Conservation (phyloP, 805 yeast species). For the Ogataea methanolica region DNA sequence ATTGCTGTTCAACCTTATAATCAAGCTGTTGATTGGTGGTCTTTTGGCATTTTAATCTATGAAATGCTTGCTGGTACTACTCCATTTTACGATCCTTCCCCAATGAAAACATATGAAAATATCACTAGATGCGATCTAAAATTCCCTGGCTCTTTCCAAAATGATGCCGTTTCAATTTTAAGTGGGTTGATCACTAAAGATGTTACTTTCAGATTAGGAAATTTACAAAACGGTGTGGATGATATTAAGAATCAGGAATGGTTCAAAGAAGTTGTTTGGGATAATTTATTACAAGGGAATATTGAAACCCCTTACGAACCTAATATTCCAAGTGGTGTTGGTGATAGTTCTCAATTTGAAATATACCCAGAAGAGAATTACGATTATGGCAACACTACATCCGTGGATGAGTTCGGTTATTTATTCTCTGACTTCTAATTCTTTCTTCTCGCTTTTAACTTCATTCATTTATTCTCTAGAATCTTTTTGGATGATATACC, state of each 20-base stretch:
- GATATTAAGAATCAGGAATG: slow-evolving; percentile 56
- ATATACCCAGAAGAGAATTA: slow-evolving; percentile 75
- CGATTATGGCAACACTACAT: slow-evolving; percentile 75
- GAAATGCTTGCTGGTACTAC: slow-evolving; percentile 64
- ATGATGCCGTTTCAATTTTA: slow-evolving; percentile 49
- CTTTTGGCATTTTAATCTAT: slow-evolving; percentile 53
- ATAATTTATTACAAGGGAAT: slow-evolving; percentile 48
- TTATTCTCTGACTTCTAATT: slow-evolving; percentile 28
- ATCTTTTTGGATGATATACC: background rate
- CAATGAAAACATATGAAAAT: slow-evolving; percentile 61
- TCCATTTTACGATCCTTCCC: slow-evolving; percentile 60
- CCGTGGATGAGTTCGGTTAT: slow-evolving; percentile 29
- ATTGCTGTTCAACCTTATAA: slow-evolving; percentile 60
- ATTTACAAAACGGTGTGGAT: slow-evolving; percentile 52
- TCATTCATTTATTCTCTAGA: background rate
- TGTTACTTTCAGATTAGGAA: slow-evolving; percentile 52
- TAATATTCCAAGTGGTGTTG: slow-evolving; percentile 59
- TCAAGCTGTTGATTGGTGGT: slow-evolving; percentile 65
- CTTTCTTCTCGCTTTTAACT: background rate
- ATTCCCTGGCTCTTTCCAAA: slow-evolving; percentile 52
- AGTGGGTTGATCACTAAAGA: slow-evolving; percentile 51
- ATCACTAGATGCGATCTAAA: slow-evolving; percentile 51
- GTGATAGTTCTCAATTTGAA: slow-evolving; percentile 60
- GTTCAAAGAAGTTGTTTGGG: slow-evolving; percentile 63
- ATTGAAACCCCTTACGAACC: slow-evolving; percentile 65